Evolutionary conservation across 2,329 filamentous ascomycete genomes (phyloP), one percentile per base, ranked within the genome.

Genomic region (Calonectria hawksworthii): DNA sequence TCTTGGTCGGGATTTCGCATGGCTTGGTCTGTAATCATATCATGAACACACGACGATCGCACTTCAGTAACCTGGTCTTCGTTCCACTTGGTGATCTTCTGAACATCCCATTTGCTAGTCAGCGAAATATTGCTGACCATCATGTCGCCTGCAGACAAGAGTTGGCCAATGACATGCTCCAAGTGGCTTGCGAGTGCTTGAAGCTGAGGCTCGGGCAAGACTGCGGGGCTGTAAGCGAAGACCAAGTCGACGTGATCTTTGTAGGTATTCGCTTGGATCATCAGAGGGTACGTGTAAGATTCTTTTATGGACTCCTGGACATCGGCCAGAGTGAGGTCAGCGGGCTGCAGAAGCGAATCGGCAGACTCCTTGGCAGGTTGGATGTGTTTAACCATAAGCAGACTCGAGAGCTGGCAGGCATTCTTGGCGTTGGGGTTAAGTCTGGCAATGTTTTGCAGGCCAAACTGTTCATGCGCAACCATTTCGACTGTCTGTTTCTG

Each of bases 381-480:
- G 5, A 65, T 18, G 18, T 36, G 74, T 21, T 83, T 83, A 6
- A 85, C 80, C 13, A 84, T 82, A 9, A 85, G 71, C 18, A 84
- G 38, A 9, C 77, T 84, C 30, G 77, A 79, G 63, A 85, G 84
- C 21, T 77, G 65, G 5, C 73, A 71, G 13, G 77, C 74, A 18
- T 66, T 67, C 30, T 80, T 80, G 9, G 75, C 59, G 4, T 68
- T 38, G 2, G 47, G 28, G 0, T 78, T 50, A 1, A 76, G 77
- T 5, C 71, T 76, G 88, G 61, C 21, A 38, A 72, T 80, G 34
- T 82, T 78, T 9, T 83, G 80, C 0, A 86, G 74, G 6, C 83
- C 83, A 2, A 81, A 72, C 8, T 85, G 80, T 34, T 84, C 84
- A 59, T 79, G 77, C 0, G 79, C 77, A 2, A 83, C 80, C 61